A percentile compares a stretch with the other conserved stretches of the same genome.
phyloP scores from a whole-genome alignment of 192 early-diverging fungal genomes.

The Dissophora globulifera region DNA sequence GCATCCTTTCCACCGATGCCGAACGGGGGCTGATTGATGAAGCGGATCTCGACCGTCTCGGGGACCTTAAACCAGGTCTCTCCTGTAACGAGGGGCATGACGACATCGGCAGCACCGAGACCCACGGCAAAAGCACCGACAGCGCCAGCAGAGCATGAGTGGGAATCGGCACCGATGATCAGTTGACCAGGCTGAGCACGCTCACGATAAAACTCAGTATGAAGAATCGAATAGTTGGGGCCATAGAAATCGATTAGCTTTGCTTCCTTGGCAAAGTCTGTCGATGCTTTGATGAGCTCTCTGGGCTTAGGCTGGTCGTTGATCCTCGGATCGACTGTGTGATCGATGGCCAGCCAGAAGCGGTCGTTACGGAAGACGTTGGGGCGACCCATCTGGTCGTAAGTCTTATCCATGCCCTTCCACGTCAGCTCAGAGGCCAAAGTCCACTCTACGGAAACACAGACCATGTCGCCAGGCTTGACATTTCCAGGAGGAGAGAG shows the following conservation, averaged over 20 bases:
- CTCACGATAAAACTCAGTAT: conserved; percentile 87
- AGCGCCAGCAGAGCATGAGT: conserved; percentile 83
- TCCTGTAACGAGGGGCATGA: conserved; percentile 83
- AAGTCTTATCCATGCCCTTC: conserved; percentile 89
- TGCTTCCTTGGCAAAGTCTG: conserved; percentile 75
- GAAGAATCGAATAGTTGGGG: conserved; percentile 83
- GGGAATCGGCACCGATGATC: conserved; percentile 85
- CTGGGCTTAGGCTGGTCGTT: conserved; percentile 75
- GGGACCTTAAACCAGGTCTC: conserved; percentile 88
- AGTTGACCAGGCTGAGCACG: conserved; percentile 84
- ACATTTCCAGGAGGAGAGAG: conserved; percentile 72
- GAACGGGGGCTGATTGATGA: conserved; percentile 76
- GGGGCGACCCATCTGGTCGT: conserved; percentile 78
- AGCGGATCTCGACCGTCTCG: conserved; percentile 82
- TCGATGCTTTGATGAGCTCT: conserved; percentile 73
- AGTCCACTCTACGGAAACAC: conserved; percentile 85
- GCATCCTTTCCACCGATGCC: conserved; percentile 87
- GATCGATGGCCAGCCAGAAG: conserved; percentile 86
- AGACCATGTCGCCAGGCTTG: conserved; percentile 83
- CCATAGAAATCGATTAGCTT: conserved; percentile 77
- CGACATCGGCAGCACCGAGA: conserved; percentile 84
- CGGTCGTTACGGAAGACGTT: conserved; percentile 80
- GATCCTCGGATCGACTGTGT: conserved; percentile 81
- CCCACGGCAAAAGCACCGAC: conserved; percentile 83
- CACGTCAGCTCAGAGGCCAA: conserved; percentile 83